Conservation (phyloP, 2,329 filamentous ascomycete species). For the Zarea fungicola region DNA sequence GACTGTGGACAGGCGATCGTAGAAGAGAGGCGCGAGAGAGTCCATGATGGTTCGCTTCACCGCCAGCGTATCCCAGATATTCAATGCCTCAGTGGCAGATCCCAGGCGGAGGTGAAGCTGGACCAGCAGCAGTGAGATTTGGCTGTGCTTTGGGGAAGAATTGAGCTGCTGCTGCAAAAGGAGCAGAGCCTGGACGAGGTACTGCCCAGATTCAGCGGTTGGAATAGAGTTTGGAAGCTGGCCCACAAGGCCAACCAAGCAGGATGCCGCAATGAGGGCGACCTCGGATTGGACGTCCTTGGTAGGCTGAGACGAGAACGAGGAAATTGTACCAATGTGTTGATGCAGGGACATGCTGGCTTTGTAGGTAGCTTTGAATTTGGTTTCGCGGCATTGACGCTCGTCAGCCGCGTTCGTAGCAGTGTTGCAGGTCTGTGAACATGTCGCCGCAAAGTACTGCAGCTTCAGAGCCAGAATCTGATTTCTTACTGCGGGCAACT, state of each 20-base stretch:
- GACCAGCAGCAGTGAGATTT: constrained; percentile 44
- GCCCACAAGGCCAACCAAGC: constrained; percentile 26
- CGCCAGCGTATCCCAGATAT: constrained; percentile 46
- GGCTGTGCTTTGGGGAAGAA: constrained; percentile 40
- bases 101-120: constrained; percentile 49
- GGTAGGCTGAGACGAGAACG: background rate
- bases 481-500: constrained; percentile 22
- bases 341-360: constrained; percentile 19
- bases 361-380: background rate
- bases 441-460: constrained; percentile 40
- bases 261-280: constrained; percentile 30
- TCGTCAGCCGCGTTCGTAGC: background rate
- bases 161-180: constrained; percentile 46
- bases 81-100: constrained; percentile 40
- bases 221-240: constrained; percentile 6
- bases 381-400: background rate
- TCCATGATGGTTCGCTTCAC: constrained; percentile 56
- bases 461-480: constrained; percentile 36
- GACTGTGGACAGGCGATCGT: constrained; percentile 49
- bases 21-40: constrained; percentile 48
- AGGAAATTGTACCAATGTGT: background rate
- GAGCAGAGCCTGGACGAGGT: constrained; percentile 43
- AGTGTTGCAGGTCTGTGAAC: constrained; percentile 16
- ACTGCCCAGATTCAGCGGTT: constrained; percentile 18
- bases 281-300: constrained; percentile 28